Percentiles rank a stretch among this genome's conserved stretches.
These are phyloP conservation scores for Penicillium hordei DNA, from an alignment of 2,329 filamentous ascomycete species.

Conservation along the genomic window DNA sequence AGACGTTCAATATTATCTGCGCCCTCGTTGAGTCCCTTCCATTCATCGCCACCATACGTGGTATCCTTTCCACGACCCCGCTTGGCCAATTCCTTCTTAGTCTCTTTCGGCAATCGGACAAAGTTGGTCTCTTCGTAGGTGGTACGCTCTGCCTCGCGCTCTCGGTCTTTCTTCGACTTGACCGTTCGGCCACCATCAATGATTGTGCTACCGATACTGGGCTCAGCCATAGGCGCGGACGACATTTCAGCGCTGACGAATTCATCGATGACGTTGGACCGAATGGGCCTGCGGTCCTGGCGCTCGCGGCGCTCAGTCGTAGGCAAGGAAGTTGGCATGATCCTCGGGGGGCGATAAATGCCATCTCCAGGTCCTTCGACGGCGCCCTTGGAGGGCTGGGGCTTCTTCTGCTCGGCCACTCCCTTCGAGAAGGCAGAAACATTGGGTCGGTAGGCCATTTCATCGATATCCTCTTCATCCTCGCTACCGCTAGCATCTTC, in stretches of 20 bases:
- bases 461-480: constrained; percentile 54
- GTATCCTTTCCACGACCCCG: constrained; percentile 50
- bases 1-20: constrained; percentile 82
- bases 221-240: constrained; percentile 74
- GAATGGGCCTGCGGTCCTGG: constrained; percentile 61
- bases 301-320: constrained; percentile 60
- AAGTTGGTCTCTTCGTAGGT: constrained; percentile 94
- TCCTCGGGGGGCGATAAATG: constrained; percentile 84
- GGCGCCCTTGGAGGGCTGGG: constrained; percentile 20
- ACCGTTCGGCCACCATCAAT: constrained; percentile 72
- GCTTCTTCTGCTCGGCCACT: constrained; percentile 36
- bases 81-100: constrained; percentile 80
- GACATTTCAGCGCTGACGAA: constrained; percentile 86
- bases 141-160: constrained; percentile 72
- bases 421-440: constrained; percentile 47
- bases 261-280: constrained; percentile 86
- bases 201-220: constrained; percentile 90
- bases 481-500: constrained; percentile 28
- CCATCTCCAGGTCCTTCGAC: constrained; percentile 54
- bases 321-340: constrained; percentile 83
- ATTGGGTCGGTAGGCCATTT: constrained; percentile 64
- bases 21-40: constrained; percentile 79
- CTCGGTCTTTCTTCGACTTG: constrained; percentile 74
- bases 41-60: constrained; percentile 90
- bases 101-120: constrained; percentile 77